A percentile compares a stretch with the other conserved stretches of the same genome.
Conservation (phyloP, 2,329 filamentous ascomycete species). For the Trichoderma atrobrunneum region DNA sequence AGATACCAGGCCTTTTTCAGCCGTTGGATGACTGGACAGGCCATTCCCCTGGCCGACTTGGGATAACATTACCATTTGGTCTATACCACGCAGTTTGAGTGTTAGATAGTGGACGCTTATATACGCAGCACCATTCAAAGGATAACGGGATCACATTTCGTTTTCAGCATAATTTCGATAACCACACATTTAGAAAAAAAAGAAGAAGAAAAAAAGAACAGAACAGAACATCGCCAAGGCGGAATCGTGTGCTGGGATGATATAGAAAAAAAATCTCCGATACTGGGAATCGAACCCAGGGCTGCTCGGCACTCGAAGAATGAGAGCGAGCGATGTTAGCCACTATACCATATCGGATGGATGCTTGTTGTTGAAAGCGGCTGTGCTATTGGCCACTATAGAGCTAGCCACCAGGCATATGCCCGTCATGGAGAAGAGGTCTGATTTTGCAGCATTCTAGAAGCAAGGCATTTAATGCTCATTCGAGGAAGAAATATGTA, state of each 20-base stretch:
- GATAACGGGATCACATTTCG: no score
- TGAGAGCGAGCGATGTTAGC: slow-evolving; percentile 36
- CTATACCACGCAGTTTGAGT: neutral
- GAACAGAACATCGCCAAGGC: neutral
- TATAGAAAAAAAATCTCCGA: slow-evolving; percentile 12
- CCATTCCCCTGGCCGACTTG: neutral
- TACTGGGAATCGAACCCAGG: slow-evolving; percentile 23
- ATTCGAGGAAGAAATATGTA: neutral
- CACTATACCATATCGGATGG: slow-evolving; percentile 37
- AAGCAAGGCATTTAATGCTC: neutral
- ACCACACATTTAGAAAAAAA: no score
- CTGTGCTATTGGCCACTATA: neutral
- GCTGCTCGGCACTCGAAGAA: slow-evolving; percentile 20
- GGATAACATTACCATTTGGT: neutral
- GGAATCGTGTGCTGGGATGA: neutral
- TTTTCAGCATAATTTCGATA: no score
- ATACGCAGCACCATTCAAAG: neutral
- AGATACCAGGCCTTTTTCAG: neutral
- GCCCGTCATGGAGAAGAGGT: neutral
- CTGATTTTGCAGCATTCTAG: neutral
- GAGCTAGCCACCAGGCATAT: neutral
- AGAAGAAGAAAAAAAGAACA: no score
- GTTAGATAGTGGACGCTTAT: neutral
- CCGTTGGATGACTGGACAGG: neutral
- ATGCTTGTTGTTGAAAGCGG: neutral